phyloP scores from a whole-genome alignment of 2,329 filamentous ascomycete species.

The Neonectria hederae region DNA sequence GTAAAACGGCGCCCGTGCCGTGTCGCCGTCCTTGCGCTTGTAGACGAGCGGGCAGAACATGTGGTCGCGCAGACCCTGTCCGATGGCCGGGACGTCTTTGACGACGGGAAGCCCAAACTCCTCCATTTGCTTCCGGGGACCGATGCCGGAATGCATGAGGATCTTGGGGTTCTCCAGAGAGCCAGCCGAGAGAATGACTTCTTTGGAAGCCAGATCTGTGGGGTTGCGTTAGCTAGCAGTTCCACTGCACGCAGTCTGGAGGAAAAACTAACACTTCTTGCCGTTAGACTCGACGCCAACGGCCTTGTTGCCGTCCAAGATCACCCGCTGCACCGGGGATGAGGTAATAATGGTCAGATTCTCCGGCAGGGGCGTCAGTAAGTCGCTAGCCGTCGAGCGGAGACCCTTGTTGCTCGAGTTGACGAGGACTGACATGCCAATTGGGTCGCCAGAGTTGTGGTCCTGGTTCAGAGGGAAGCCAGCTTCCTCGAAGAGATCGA shows the following conservation, averaged over 20 bases:
- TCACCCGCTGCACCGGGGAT: slow-evolving; percentile 30
- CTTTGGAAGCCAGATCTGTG: slow-evolving; percentile 47
- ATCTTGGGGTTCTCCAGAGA: slow-evolving; percentile 54
- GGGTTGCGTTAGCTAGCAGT: not conserved
- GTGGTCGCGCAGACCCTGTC: slow-evolving; percentile 54
- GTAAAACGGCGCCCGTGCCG: slow-evolving; percentile 58
- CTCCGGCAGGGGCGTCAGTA: slow-evolving; percentile 53
- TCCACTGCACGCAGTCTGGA: not conserved
- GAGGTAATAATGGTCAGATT: slow-evolving; percentile 50
- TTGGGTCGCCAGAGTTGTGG: slow-evolving; percentile 66
- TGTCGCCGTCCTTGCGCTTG: slow-evolving; percentile 52
- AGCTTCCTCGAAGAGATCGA: slow-evolving; percentile 59
- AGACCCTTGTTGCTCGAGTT: slow-evolving; percentile 59
- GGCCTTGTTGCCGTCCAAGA: slow-evolving; percentile 30
- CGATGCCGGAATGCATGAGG: slow-evolving; percentile 45
- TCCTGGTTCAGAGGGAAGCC: slow-evolving; percentile 62
- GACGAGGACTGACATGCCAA: slow-evolving; percentile 63
- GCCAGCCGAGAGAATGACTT: slow-evolving; percentile 57
- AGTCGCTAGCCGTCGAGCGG: slow-evolving; percentile 61
- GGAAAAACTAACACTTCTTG: slow-evolving; percentile 27
- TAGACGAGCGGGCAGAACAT: slow-evolving; percentile 51
- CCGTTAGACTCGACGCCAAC: slow-evolving; percentile 31
- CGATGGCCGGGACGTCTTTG: slow-evolving; percentile 49
- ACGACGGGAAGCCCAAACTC: slow-evolving; percentile 41
- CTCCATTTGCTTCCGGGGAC: not conserved